Evolutionary conservation across 2,329 filamentous ascomycete species (phyloP).

Genomic region (Arthrobotrys musiformis): DNA sequence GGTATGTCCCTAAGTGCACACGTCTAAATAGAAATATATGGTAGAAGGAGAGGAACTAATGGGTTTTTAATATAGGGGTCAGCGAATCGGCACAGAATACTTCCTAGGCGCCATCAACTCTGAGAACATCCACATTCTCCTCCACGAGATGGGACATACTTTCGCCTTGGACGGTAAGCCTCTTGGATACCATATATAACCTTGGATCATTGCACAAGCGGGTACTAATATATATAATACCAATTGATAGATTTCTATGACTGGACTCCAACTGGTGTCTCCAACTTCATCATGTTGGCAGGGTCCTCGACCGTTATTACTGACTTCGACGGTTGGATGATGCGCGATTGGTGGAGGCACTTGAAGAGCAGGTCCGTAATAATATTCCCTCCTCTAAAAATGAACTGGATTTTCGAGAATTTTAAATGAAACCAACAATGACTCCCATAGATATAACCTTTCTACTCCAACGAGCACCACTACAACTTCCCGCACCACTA

Average conservation of each 20-base stretch:
- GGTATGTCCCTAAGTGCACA: constrained; percentile 58
- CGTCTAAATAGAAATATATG: background rate
- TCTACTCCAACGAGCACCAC: constrained; percentile 19
- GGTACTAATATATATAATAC: background rate
- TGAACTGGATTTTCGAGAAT: too few relatives aligned
- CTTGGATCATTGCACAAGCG: background rate
- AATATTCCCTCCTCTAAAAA: background rate
- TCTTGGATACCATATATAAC: background rate
- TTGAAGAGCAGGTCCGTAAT: constrained; percentile 49
- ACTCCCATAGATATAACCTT: constrained; percentile 1
- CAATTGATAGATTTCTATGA: constrained; percentile 63
- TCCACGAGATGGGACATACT: constrained; percentile 67
- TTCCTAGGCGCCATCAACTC: constrained; percentile 63
- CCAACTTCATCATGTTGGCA: constrained; percentile 66
- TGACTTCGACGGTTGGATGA: constrained; percentile 68
- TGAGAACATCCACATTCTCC: constrained; percentile 65
- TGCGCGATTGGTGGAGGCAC: constrained; percentile 66
- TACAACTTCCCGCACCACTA: constrained; percentile 4
- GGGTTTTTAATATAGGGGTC: constrained; percentile 59
- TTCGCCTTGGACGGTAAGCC: constrained; percentile 62
- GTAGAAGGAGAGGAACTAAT: background rate
- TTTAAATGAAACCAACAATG: background rate
- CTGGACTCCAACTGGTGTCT: constrained; percentile 64
- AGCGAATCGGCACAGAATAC: constrained; percentile 65
- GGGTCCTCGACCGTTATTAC: constrained; percentile 64